Percentiles rank a stretch among this genome's conserved stretches.
Conservation (phyloP, 2,329 filamentous ascomycete species). For the Magnaporthales sp. region DNA sequence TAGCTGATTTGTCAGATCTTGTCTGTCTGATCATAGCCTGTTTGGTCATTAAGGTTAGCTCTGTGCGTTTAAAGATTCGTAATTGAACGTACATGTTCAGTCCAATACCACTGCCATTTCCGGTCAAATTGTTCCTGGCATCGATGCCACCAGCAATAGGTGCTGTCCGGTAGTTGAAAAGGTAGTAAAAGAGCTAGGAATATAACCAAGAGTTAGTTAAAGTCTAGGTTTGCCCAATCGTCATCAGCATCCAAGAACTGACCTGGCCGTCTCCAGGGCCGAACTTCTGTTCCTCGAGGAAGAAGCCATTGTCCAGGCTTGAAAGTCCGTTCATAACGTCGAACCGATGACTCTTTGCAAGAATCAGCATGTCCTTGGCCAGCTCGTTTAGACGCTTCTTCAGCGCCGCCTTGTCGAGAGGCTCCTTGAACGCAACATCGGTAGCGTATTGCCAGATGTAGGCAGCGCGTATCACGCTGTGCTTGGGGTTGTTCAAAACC, state of each 20-base stretch:
- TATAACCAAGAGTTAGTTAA: slow-evolving; percentile 66
- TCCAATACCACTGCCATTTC: slow-evolving; percentile 75
- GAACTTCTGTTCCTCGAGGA: slow-evolving; percentile 90
- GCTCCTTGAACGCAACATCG: slow-evolving; percentile 60
- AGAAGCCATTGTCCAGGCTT: slow-evolving; percentile 86
- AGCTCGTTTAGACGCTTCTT: slow-evolving; percentile 75
- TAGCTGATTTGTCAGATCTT: neutral
- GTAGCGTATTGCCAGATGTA: slow-evolving; percentile 97
- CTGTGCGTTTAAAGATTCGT: neutral
- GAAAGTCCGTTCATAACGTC: slow-evolving; percentile 97
- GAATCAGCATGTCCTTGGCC: slow-evolving; percentile 75
- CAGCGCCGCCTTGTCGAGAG: slow-evolving; percentile 47
- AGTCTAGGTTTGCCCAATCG: slow-evolving; percentile 68
- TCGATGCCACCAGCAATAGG: slow-evolving; percentile 82
- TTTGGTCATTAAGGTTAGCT: neutral
- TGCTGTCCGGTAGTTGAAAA: slow-evolving; percentile 92
- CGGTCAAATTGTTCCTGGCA: slow-evolving; percentile 67
- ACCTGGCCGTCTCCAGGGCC: slow-evolving; percentile 89
- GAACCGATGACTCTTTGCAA: slow-evolving; percentile 76
- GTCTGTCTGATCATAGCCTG: neutral
- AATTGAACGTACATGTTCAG: neutral
- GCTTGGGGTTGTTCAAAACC: slow-evolving; percentile 72
- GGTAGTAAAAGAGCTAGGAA: slow-evolving; percentile 71
- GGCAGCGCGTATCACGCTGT: slow-evolving; percentile 75
- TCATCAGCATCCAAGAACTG: slow-evolving; percentile 86